These are phyloP conservation scores for Leishmania major DNA, from an alignment of 208 protist species.

Conservation along the genomic window DNA sequence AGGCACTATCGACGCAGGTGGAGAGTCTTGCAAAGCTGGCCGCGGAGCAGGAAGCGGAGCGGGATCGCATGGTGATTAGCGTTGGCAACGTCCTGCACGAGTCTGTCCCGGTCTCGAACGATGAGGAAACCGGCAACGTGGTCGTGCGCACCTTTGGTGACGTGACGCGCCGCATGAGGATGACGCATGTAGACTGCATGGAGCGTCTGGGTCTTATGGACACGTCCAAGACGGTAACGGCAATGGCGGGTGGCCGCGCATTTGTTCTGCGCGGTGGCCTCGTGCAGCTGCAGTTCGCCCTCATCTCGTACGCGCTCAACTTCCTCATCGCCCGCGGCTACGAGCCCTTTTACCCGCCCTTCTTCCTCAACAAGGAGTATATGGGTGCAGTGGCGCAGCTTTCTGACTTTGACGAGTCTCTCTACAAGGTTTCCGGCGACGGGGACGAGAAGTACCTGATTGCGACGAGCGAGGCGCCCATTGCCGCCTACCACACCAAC, in stretches of 20 bases:
- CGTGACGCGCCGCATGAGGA: constrained; percentile 60
- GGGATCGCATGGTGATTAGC: constrained; percentile 78
- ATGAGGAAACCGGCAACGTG: constrained; percentile 96
- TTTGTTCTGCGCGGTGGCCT: constrained; percentile 98
- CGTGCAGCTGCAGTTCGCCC: constrained; percentile 97
- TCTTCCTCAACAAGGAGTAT: constrained; percentile 99
- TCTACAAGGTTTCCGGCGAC: constrained; percentile 98
- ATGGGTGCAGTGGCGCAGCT: constrained; percentile 98
- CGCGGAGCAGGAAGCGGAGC: constrained; percentile 54
- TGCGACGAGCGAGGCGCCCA: constrained; percentile 99
- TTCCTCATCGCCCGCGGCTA: constrained; percentile 95
- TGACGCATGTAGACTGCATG: constrained; percentile 95
- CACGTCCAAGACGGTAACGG: constrained; percentile 71
- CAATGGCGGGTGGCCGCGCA: constrained; percentile 96
- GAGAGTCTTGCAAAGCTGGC: constrained; percentile 65
- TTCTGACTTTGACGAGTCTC: constrained; percentile 99
- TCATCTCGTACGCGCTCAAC: constrained; percentile 98
- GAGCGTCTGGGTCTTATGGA: constrained; percentile 92
- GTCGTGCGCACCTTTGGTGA: constrained; percentile 90
- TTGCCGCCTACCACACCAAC: constrained; percentile 97
- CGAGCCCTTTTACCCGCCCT: constrained; percentile 98
- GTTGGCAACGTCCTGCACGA: constrained; percentile 98
- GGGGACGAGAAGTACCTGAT: constrained; percentile 99
- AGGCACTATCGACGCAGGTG: constrained; percentile 66
- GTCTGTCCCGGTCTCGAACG: constrained; percentile 91